phyloP scores from a whole-genome alignment of 163 green algal species.

The Chlorella variabilis region DNA sequence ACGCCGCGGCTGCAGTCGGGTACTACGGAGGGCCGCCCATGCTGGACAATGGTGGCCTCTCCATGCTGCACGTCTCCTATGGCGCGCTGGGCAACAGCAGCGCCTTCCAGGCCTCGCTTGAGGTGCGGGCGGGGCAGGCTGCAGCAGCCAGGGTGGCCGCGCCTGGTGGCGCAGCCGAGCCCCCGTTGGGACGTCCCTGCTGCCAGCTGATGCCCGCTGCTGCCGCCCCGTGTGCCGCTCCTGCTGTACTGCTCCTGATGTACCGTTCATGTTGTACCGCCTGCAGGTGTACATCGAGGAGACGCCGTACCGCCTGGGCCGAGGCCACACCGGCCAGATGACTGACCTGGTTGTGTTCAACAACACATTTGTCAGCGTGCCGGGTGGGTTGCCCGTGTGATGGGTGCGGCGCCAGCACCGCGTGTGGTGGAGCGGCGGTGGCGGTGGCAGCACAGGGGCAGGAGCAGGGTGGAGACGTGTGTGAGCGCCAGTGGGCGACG shows the following conservation, averaged over 20 bases:
- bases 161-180: neutral
- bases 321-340: neutral
- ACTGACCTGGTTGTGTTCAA: conserved; percentile 45
- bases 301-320: conserved; percentile 29
- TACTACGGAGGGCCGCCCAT: conserved; percentile 65
- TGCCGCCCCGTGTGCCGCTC: neutral
- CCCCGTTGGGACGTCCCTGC: neutral
- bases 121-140: conserved; percentile 24
- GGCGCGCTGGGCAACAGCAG: conserved; percentile 37
- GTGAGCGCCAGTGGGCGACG: too few species aligned
- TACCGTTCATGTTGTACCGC: too few species aligned
- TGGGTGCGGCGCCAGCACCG: too few species aligned
- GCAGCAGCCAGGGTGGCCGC: neutral
- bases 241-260: too few species aligned
- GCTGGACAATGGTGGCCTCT: conserved; percentile 65
- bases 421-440: neutral
- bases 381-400: neutral
- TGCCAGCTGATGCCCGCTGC: neutral
- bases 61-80: conserved; percentile 80
- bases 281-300: conserved; percentile 38
- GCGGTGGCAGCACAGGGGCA: too few species aligned
- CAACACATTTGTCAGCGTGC: conserved; percentile 40
- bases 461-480: too few species aligned
- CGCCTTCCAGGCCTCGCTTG: conserved; percentile 46
- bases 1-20: conserved; percentile 51